Conservation (phyloP, 1,139 yeast genomes). For the Scheffersomyces cryptocercus region DNA sequence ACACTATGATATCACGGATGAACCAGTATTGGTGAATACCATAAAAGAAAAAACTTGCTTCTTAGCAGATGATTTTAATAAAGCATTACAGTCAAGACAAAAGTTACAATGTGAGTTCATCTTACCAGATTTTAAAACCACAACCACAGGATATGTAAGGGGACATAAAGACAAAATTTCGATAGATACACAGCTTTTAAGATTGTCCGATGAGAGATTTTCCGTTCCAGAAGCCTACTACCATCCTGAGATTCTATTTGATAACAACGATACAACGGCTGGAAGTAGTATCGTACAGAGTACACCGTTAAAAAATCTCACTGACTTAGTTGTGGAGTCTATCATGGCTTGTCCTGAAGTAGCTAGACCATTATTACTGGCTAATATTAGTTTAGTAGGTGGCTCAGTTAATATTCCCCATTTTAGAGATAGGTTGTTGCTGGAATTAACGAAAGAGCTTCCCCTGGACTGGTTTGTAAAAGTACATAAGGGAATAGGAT, state of each 20-base stretch:
- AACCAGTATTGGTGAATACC: constrained; percentile 78
- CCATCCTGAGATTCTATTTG: constrained; percentile 72
- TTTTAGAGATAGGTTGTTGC: constrained; percentile 57
- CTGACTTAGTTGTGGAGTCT: constrained; percentile 75
- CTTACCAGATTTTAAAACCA: constrained; percentile 83
- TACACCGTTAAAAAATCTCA: constrained; percentile 69
- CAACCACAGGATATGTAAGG: constrained; percentile 64
- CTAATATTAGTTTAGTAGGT: constrained; percentile 80
- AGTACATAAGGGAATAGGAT: constrained; percentile 22
- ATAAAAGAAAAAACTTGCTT: constrained; percentile 83
- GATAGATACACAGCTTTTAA: constrained; percentile 62
- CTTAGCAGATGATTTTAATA: constrained; percentile 66
- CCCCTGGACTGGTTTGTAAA: constrained; percentile 69
- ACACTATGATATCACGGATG: constrained; percentile 92
- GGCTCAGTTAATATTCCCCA: constrained; percentile 78
- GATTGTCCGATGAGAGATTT: constrained; percentile 80
- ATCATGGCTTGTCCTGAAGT: constrained; percentile 73
- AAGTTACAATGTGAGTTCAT: constrained; percentile 60
- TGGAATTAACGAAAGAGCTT: constrained; percentile 63
- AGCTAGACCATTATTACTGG: constrained; percentile 71
- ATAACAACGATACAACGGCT: constrained; percentile 31
- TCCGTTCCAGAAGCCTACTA: constrained; percentile 84
- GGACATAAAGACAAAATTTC: constrained; percentile 30
- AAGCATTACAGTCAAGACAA: constrained; percentile 45
- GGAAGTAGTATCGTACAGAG: constrained; percentile 33